These are phyloP conservation scores for Starmerella davenportii DNA, from an alignment of 805 yeast species.

Conservation along the genomic window DNA sequence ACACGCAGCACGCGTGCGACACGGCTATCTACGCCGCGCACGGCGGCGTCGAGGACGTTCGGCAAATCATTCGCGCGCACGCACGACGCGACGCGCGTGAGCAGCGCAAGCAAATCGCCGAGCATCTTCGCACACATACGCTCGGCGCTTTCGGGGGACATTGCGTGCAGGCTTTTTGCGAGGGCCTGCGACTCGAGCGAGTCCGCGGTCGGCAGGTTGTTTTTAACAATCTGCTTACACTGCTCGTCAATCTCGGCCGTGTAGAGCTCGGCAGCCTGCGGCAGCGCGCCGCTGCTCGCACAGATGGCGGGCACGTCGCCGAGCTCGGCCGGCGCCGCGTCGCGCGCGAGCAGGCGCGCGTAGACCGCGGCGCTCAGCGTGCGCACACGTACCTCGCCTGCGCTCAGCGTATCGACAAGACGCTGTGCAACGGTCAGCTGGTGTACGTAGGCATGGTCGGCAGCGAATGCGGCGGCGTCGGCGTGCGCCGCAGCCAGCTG, in stretches of 20 bases:
- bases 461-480: too few species aligned
- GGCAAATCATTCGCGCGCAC: not conserved
- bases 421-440: conserved; percentile 33
- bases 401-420: conserved; percentile 25
- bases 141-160: conserved; percentile 63
- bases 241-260: not conserved
- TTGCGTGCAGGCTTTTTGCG: conserved; percentile 36
- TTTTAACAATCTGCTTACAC: not conserved
- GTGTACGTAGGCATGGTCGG: too few species aligned
- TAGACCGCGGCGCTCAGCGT: not conserved
- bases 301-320: not conserved
- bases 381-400: not conserved
- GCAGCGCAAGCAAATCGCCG: not conserved
- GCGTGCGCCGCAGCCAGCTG: too few species aligned
- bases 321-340: not conserved
- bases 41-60: not conserved
- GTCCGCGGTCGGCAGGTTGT: conserved; percentile 1
- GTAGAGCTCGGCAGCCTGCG: not conserved
- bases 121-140: conserved; percentile 32
- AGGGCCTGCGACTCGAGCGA: conserved; percentile 8
- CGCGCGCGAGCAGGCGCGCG: not conserved
- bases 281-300: conserved; percentile 24
- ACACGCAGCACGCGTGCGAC: conserved; percentile 62
- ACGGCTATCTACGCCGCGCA: conserved; percentile 39
- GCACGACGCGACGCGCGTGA: conserved; percentile 12